Conservation (phyloP, 2,329 filamentous ascomycete genomes). For the Curvularia verruculosa region DNA sequence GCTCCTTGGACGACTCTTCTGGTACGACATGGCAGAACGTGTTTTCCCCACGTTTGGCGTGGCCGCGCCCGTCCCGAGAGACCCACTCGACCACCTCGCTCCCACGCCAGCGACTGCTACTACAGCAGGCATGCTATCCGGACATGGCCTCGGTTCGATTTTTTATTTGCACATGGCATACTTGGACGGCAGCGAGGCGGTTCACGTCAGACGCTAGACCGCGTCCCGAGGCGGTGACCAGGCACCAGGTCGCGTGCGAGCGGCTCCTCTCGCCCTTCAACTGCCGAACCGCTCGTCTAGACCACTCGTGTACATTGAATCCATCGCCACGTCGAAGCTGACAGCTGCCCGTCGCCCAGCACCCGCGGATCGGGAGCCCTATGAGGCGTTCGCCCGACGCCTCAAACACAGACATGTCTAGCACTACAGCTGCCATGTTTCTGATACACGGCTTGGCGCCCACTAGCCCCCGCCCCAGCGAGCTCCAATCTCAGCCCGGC, state of each 20-base stretch:
- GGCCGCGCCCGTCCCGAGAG: constrained; percentile 34
- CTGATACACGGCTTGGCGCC: constrained; percentile 18
- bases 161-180: too few species aligned
- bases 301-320: constrained; percentile 13
- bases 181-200: constrained; percentile 15
- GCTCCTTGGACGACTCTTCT: not conserved
- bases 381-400: constrained; percentile 24
- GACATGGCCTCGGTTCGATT: too few species aligned
- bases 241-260: constrained; percentile 14
- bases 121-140: too few species aligned
- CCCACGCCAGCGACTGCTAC: too few species aligned
- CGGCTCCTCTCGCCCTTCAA: constrained; percentile 20
- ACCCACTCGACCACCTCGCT: constrained; percentile 14
- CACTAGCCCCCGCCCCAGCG: constrained; percentile 23
- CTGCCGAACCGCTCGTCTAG: constrained; percentile 34
- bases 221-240: constrained; percentile 23
- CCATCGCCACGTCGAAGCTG: constrained; percentile 20
- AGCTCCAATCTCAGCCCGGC: constrained; percentile 15
- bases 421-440: constrained; percentile 17
- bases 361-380: constrained; percentile 25
- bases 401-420: constrained; percentile 18
- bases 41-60: constrained; percentile 44
- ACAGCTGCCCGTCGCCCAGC: constrained; percentile 21
- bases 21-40: constrained; percentile 32
- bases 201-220: constrained; percentile 3